phyloP scores from a whole-genome alignment of 2,329 filamentous ascomycete genomes.

The Aphanoascus verrucosus region DNA sequence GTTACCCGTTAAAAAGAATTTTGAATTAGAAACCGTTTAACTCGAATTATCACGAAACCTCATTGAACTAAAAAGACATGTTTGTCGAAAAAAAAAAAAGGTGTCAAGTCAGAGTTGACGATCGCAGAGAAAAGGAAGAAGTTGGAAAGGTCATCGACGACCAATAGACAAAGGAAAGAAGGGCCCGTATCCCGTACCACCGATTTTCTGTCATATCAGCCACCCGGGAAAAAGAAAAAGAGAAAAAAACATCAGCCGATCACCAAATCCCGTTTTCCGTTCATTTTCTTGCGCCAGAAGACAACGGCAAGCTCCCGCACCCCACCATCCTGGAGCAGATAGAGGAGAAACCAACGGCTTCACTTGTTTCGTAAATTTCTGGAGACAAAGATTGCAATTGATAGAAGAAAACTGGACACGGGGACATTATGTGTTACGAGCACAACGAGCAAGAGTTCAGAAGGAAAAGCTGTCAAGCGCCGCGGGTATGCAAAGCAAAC shows the following conservation, averaged over 20 bases:
- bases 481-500: constrained; percentile 9
- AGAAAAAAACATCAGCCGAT: constrained; percentile 8
- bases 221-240: constrained; percentile 7
- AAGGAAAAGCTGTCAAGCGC: constrained; percentile 6
- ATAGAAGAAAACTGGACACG: not conserved
- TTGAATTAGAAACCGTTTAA: not conserved
- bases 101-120: not conserved
- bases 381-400: not conserved
- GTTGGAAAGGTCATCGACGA: not conserved
- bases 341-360: not conserved
- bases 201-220: constrained; percentile 11
- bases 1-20: too few species aligned
- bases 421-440: constrained; percentile 4
- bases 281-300: constrained; percentile 7
- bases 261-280: constrained; percentile 3
- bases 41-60: not conserved
- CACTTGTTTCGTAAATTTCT: not conserved
- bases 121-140: not conserved
- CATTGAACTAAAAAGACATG: constrained; percentile 10
- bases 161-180: constrained; percentile 2
- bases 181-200: constrained; percentile 9
- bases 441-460: not conserved
- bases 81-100: not conserved
- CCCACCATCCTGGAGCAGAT: not conserved
- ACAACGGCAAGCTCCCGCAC: constrained; percentile 1